Evolutionary conservation across 2,329 filamentous ascomycete genomes (phyloP), one percentile per base, ranked within the genome.

Genomic region (Mycosphaerella sp.): DNA sequence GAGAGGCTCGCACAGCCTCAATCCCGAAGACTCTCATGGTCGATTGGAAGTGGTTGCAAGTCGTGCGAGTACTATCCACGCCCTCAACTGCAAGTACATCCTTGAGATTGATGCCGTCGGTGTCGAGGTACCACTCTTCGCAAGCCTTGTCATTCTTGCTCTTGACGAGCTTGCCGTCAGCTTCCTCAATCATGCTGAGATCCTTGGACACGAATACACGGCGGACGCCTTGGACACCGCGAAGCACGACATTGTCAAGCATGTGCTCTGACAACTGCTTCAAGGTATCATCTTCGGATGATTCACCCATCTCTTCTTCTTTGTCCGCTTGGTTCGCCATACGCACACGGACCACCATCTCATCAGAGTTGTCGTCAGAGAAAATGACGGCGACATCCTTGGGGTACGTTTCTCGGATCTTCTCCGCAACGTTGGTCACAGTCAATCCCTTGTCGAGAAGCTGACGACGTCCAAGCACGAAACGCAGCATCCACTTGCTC

Each of bases 331-430:
- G 46, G 32, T 55, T 55, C 17, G 66, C 43, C 54, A 60, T 59
- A 58, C 93, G 87, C 59, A 96, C 86, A 68, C 93, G 93, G 62
- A 98, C 89, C 41, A 97, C 86, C 68, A 94, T 89, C 67, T 94
- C 84, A 59, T 96, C 90, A 8, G 91, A 90, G 69, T 98, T 98
- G 76, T 96, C 93, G 70, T 98, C 93, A 71, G 89, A 95, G 77
- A 95, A 95, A 54, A 98, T 90, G 59, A 98, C 84, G 12, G 89
- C 89, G 62, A 97, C 75, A 69, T 95, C 89, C 56, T 79, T 82
- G 16, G 82, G 79, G 66, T 95, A 98, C 47, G 89, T 85, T 59
- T 90, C 82, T 75, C 94, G 95, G 73, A 98, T 93, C 65, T 84
- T 86, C 55, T 79, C 75, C 28, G 91, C 91, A 55, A 98, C 91